Evolutionary conservation across 148 eudicot species (phyloP).

Genomic region (Dysphania ambrosioides): DNA sequence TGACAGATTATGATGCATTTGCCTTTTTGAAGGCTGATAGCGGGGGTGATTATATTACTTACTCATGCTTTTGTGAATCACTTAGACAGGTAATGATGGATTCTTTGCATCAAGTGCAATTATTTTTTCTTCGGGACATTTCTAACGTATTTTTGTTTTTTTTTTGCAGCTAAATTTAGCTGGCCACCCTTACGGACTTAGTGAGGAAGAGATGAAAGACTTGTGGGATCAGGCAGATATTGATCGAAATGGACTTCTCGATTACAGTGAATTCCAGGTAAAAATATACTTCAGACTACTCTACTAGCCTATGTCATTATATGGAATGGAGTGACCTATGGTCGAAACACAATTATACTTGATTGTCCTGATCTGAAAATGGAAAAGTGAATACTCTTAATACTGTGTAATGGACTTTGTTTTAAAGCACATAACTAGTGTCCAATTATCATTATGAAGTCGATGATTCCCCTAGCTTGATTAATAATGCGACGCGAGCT

Average conservation of each 20-base stretch:
- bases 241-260: conserved; percentile 83
- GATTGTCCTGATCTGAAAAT: background rate
- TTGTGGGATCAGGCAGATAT: conserved; percentile 93
- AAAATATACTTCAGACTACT: background rate
- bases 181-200: conserved; percentile 71
- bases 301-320: background rate
- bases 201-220: conserved; percentile 71
- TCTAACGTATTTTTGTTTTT: conserved; percentile 6
- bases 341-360: background rate
- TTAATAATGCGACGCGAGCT: conserved; percentile 5
- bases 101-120: background rate
- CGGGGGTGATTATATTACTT: conserved; percentile 63
- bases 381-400: background rate
- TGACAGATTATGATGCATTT: conserved; percentile 75
- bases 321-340: background rate
- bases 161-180: conserved; percentile 70
- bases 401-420: background rate
- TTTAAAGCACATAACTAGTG: background rate
- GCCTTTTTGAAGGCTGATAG: conserved; percentile 73
- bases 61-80: conserved; percentile 71
- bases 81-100: conserved; percentile 52
- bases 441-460: background rate
- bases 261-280: conserved; percentile 83
- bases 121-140: background rate
- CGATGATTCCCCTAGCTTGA: background rate